A percentile compares a stretch with the other conserved stretches of the same genome.
Conservation (phyloP, 2,329 filamentous ascomycete genomes). For the Thielaviopsis punctulata region DNA sequence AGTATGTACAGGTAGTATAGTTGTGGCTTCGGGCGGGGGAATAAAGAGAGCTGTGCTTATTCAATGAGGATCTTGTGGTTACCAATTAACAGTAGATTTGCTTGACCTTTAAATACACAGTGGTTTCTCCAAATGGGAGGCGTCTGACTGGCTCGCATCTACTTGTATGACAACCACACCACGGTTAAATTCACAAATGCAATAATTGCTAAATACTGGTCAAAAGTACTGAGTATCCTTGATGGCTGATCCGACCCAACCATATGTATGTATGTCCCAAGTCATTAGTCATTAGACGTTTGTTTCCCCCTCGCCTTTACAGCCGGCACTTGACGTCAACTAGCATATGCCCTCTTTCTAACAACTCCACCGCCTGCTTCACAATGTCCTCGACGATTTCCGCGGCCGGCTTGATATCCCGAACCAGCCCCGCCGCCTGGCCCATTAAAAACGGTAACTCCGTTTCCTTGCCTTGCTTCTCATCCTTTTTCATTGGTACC, state of each 20-base stretch:
- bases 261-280: neutral
- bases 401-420: constrained; percentile 60
- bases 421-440: constrained; percentile 68
- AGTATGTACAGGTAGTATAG: neutral
- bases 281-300: neutral
- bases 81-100: no score
- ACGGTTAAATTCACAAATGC: neutral
- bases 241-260: neutral
- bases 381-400: constrained; percentile 90
- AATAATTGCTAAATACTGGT: neutral
- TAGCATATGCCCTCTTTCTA: constrained; percentile 46
- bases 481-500: constrained; percentile 65
- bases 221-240: neutral
- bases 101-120: no score
- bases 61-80: no score
- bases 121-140: no score
- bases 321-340: constrained; percentile 30
- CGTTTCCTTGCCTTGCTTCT: constrained; percentile 66
- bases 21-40: no score
- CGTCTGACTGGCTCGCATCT: neutral
- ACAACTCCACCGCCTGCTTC: constrained; percentile 48
- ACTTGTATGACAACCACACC: neutral
- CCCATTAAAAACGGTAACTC: constrained; percentile 88
- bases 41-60: no score
- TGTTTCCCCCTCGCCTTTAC: constrained; percentile 19